phyloP scores from a whole-genome alignment of 2,329 filamentous ascomycete genomes.

The Aspergillus fijiensis region DNA sequence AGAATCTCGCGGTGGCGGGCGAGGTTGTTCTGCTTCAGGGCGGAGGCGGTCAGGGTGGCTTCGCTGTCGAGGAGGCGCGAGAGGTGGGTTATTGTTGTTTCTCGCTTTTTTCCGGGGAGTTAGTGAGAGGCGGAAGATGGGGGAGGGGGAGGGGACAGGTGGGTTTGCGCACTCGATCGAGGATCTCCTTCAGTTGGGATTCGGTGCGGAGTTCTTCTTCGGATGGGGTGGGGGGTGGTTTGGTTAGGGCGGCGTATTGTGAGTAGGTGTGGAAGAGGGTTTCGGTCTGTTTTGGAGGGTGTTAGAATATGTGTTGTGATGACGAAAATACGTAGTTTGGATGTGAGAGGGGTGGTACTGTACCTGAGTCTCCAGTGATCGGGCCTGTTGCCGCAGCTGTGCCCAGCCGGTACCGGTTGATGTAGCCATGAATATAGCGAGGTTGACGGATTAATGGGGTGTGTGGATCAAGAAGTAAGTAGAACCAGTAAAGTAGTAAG shows the following conservation, averaged over 20 bases:
- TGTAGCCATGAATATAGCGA: conserved; percentile 48
- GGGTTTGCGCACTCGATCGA: conserved; percentile 52
- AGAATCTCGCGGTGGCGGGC: conserved; percentile 88
- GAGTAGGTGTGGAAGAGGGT: conserved; percentile 71
- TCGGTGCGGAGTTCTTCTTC: conserved; percentile 82
- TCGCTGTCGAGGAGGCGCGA: conserved; percentile 90
- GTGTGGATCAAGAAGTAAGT: neutral
- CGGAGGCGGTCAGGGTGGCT: conserved; percentile 79
- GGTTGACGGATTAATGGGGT: neutral
- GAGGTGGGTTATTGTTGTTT: conserved; percentile 77
- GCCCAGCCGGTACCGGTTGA: conserved; percentile 74
- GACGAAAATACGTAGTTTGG: neutral
- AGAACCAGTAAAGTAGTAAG: no score
- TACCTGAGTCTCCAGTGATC: conserved; percentile 87
- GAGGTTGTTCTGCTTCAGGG: conserved; percentile 96
- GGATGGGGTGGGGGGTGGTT: conserved; percentile 77
- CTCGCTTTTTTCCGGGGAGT: conserved; percentile 58
- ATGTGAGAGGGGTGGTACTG: conserved; percentile 1
- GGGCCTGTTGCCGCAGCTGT: conserved; percentile 88
- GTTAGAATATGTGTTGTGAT: neutral
- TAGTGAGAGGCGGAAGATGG: neutral
- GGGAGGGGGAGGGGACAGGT: neutral
- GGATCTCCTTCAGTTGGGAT: conserved; percentile 75
- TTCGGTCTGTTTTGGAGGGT: conserved; percentile 65
- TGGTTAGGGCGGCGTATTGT: conserved; percentile 78